Conservation (phyloP, 257 asterid genomes). For the Gardenia jasminoides region DNA sequence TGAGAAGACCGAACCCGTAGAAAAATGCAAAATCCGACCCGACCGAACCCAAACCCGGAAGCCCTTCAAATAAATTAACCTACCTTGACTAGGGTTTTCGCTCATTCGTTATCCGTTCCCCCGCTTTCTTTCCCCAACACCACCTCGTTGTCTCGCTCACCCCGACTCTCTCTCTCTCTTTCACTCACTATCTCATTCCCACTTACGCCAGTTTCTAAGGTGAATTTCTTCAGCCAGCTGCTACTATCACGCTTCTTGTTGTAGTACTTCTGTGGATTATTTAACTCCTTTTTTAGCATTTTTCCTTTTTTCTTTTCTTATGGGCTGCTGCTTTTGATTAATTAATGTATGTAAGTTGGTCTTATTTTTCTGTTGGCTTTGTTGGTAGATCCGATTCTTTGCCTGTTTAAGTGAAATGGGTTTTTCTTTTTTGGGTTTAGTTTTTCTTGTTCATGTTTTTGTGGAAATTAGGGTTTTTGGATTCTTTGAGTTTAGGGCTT, state of each 20-base stretch:
- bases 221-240: not conserved
- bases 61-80: not conserved
- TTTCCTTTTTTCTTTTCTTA: not conserved
- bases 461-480: not conserved
- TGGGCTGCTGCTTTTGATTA: not conserved
- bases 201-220: not conserved
- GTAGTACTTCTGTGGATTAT: not conserved
- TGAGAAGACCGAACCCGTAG: too few species aligned
- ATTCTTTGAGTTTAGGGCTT: not conserved
- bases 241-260: not conserved
- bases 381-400: conserved; percentile 6
- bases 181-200: not conserved
- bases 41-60: not conserved
- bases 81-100: not conserved
- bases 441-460: not conserved
- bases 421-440: not conserved
- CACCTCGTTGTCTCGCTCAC: not conserved
- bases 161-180: not conserved
- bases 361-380: not conserved
- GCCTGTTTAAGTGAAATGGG: not conserved
- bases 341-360: not conserved
- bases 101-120: not conserved
- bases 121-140: too few species aligned
- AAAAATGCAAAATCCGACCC: not conserved
- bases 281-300: not conserved